Conservation (phyloP, 2,329 filamentous ascomycete species). For the Claviceps arundinis region DNA sequence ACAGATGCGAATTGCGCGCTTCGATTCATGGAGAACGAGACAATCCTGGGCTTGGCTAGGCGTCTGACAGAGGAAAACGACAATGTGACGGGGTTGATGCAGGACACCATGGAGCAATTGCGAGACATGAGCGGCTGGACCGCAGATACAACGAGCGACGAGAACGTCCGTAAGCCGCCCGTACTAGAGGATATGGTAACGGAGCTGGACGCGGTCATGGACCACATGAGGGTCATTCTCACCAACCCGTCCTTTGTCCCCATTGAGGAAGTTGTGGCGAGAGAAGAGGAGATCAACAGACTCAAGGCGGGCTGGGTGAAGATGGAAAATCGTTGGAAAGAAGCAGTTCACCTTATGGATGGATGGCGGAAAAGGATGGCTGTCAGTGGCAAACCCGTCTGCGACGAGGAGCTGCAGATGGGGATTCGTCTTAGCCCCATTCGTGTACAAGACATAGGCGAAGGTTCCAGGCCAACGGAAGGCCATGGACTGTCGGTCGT, state of each 20-base stretch:
- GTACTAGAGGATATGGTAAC: conserved; percentile 52
- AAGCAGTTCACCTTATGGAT: conserved; percentile 82
- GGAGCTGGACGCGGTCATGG: conserved; percentile 65
- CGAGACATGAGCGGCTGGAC: conserved; percentile 52
- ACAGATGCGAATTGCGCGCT: conserved; percentile 48
- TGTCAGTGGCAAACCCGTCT: conserved; percentile 53
- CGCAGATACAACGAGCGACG: conserved; percentile 21
- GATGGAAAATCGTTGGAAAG: conserved; percentile 84
- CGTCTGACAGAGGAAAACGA: conserved; percentile 88
- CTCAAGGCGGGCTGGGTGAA: conserved; percentile 80
- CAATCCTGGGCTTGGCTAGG: conserved; percentile 73
- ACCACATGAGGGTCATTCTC: conserved; percentile 69
- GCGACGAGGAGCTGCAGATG: conserved; percentile 54
- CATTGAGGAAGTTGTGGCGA: conserved; percentile 83
- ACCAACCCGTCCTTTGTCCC: conserved; percentile 96
- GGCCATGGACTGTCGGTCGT: conserved; percentile 30
- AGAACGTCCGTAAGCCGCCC: conserved; percentile 22
- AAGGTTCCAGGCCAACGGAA: conserved; percentile 21
- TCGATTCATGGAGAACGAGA: conserved; percentile 78
- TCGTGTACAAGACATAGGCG: conserved; percentile 37
- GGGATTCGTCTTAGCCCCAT: conserved; percentile 52
- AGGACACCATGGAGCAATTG: conserved; percentile 57
- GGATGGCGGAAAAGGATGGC: conserved; percentile 79
- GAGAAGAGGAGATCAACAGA: conserved; percentile 79
- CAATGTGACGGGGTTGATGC: conserved; percentile 56